Evolutionary conservation across 2,329 filamentous ascomycete genomes (phyloP).

Genomic region (Aspergillus ustus): DNA sequence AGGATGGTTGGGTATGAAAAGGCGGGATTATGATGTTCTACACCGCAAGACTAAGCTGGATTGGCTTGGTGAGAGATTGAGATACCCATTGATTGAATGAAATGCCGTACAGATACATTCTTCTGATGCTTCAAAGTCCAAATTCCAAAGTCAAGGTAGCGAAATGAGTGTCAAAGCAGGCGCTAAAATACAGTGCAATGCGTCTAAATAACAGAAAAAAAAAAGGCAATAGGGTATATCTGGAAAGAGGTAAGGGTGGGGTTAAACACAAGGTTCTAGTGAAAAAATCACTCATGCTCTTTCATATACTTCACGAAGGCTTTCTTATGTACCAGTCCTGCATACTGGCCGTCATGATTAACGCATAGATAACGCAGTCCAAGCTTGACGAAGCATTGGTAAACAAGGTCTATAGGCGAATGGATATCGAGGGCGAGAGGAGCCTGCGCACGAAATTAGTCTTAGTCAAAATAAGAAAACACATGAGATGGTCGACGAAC

Average conservation of each 20-base stretch:
- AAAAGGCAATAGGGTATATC: background rate
- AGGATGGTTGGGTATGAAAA: slow-evolving; percentile 54
- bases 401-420: slow-evolving; percentile 91
- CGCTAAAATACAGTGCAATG: background rate
- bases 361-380: slow-evolving; percentile 93
- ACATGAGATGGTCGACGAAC: slow-evolving; percentile 48
- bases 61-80: background rate
- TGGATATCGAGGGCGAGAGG: slow-evolving; percentile 86
- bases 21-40: slow-evolving; percentile 9
- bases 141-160: background rate
- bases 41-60: slow-evolving; percentile 9
- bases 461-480: background rate
- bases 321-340: slow-evolving; percentile 96
- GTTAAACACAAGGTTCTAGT: background rate
- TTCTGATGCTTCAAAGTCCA: slow-evolving; percentile 5
- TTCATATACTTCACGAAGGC: slow-evolving; percentile 93
- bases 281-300: slow-evolving; percentile 63
- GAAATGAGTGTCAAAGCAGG: slow-evolving; percentile 1
- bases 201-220: background rate
- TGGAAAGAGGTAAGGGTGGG: background rate
- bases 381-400: slow-evolving; percentile 94
- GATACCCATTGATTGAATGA: slow-evolving; percentile 3
- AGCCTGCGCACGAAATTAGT: slow-evolving; percentile 58
- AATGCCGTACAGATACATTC: background rate
- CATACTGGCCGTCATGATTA: slow-evolving; percentile 79